These are phyloP conservation scores for Ascochyta clinopodiicola DNA, from an alignment of 2,329 filamentous ascomycete species.

Conservation along the genomic window DNA sequence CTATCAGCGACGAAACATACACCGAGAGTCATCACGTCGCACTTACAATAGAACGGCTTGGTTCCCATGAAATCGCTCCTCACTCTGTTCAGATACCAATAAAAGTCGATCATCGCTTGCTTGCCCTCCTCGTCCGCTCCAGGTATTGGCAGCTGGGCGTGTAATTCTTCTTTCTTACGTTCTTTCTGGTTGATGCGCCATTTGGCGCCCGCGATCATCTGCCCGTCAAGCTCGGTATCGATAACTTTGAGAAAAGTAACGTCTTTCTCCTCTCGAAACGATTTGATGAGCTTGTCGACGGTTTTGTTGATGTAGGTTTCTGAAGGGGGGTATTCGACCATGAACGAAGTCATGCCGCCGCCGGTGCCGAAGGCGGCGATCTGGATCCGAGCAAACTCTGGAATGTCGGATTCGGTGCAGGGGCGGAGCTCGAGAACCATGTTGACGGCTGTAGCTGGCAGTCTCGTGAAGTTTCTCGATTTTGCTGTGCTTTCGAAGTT, in stretches of 20 bases:
- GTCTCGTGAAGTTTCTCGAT: not conserved
- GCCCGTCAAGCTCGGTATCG: conserved; percentile 40
- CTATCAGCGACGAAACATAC: not conserved
- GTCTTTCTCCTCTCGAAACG: conserved; percentile 34
- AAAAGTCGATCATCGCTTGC: conserved; percentile 37
- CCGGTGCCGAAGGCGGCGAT: conserved; percentile 36
- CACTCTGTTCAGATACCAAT: conserved; percentile 30
- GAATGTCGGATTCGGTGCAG: conserved; percentile 36
- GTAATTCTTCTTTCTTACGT: conserved; percentile 40
- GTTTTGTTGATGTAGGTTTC: conserved; percentile 25
- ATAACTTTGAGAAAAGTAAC: conserved; percentile 41
- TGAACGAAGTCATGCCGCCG: conserved; percentile 33
- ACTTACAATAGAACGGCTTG: conserved; percentile 46
- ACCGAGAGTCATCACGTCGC: not conserved
- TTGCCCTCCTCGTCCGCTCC: conserved; percentile 33
- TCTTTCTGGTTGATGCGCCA: conserved; percentile 46
- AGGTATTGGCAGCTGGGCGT: conserved; percentile 36
- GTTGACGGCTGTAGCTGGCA: not conserved
- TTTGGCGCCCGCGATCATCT: conserved; percentile 46
- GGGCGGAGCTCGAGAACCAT: conserved; percentile 48
- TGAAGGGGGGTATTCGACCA: conserved; percentile 29
- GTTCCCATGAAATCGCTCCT: conserved; percentile 43
- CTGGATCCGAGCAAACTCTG: conserved; percentile 37
- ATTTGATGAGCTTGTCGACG: conserved; percentile 37
- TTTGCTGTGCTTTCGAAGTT: too few relatives aligned